Evolutionary conservation across 2,329 filamentous ascomycete species (phyloP).

Genomic region (Colletotrichum theobromicola): DNA sequence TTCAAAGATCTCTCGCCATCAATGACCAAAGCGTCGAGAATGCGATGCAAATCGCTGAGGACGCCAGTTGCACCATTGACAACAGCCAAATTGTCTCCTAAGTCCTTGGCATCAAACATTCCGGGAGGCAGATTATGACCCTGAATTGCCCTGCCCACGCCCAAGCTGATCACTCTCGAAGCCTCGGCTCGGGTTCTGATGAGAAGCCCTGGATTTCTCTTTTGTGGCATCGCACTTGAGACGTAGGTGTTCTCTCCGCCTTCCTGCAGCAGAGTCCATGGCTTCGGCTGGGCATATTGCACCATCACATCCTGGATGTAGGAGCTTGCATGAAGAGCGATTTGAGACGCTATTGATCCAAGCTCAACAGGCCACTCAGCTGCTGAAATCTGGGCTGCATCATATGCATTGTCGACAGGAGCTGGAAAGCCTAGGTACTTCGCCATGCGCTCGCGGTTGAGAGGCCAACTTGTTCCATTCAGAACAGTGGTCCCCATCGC

Average conservation of each 20-base stretch:
- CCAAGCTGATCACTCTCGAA: background rate
- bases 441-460: conserved; percentile 17
- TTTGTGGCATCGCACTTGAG: conserved; percentile 17
- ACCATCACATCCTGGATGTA: conserved; percentile 16
- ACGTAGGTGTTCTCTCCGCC: conserved; percentile 12
- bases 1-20: background rate
- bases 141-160: conserved; percentile 8
- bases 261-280: conserved; percentile 13
- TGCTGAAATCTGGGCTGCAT: conserved; percentile 10
- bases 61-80: background rate
- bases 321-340: conserved; percentile 3
- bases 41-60: background rate
- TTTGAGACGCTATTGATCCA: background rate
- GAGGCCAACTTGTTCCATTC: conserved; percentile 16
- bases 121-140: conserved; percentile 10
- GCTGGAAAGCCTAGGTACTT: conserved; percentile 9
- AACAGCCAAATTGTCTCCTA: conserved; percentile 3
- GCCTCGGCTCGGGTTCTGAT: background rate
- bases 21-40: conserved; percentile 1
- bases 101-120: conserved; percentile 7
- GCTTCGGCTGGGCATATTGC: conserved; percentile 9
- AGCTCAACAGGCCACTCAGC: conserved; percentile 14
- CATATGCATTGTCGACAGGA: conserved; percentile 12
- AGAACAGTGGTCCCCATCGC: conserved; percentile 13
- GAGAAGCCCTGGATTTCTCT: conserved; percentile 1